Evolutionary conservation across 345 rosid species (phyloP), one percentile per base, ranked within the genome.

Genomic region (Citropsis articulata): DNA sequence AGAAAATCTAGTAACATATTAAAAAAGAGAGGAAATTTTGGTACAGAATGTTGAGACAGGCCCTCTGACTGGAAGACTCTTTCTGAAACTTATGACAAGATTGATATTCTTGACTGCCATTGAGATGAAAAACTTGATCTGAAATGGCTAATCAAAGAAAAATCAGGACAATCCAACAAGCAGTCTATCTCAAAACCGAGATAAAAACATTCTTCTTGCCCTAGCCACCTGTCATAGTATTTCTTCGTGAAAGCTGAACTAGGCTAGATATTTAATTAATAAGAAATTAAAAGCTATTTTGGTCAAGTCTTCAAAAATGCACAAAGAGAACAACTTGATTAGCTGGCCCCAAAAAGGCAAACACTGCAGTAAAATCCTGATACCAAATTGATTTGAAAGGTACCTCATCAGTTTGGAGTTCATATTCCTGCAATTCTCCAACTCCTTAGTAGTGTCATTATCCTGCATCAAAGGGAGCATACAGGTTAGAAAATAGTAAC

Each of bases 341-440:
- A 21, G 56, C 63, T 60, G 79, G 50, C 22, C 60, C 75, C 65
- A 12, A 33, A 36, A 42, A 40, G 30, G 14, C 33, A 68, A 33
- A 72, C 16, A 56, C n/a, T 53, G 22, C 65, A 38, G 24, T 53
- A 77, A 67, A 81, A 72, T 36, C 59, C 27, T 35, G 73, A 48
- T 12, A 35, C 45, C 66, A 40, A 70, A 67, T 48, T 36, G 53
- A 55, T 57, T 68, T 75, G 64, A 69, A 55, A 53, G 53, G 50
- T 88, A 94, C 98, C 97, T 89, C 77, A 87, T 84, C 75, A 94
- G 79, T 78, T 85, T 86, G 77, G 85, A 83, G 81, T 93, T 91
- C 90, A 84, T 84, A 61, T 77, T 87, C 88, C 85, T 85, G 89
- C 93, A 93, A 77, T 89, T 85, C 79, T 86, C 86, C 78, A 95